phyloP scores from a whole-genome alignment of 1,139 yeast genomes.

The Yamadazyma pseudoaaseri region DNA sequence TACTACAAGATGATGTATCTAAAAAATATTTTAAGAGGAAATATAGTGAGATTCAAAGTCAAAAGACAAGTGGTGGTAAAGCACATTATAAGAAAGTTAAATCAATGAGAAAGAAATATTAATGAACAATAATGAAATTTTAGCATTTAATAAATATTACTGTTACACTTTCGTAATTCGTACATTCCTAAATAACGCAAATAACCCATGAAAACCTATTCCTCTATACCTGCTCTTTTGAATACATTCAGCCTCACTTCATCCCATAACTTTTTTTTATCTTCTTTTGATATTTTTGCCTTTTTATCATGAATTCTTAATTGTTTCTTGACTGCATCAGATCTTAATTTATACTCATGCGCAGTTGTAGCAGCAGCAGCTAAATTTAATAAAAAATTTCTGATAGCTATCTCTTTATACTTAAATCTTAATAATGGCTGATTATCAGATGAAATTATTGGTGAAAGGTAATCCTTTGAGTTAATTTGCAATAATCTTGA shows the following conservation, averaged over 20 bases:
- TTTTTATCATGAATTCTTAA: constrained; percentile 26
- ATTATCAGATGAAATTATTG: constrained; percentile 26
- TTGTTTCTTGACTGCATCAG: constrained; percentile 32
- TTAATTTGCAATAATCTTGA: constrained; percentile 44
- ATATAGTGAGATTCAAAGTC: constrained; percentile 72
- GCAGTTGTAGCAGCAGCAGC: constrained; percentile 59
- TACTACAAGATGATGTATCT: constrained; percentile 70
- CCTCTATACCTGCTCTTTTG: constrained; percentile 47
- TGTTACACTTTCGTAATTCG: no score
- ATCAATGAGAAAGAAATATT: constrained; percentile 58
- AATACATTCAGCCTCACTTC: constrained; percentile 49
- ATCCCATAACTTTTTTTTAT: constrained; percentile 49
- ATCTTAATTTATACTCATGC: constrained; percentile 44
- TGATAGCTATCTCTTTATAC: constrained; percentile 46
- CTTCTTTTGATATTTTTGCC: constrained; percentile 39
- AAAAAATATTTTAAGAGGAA: constrained; percentile 81
- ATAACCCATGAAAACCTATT: no score
- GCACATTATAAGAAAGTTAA: constrained; percentile 65
- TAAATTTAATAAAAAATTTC: constrained; percentile 50
- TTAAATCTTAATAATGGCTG: constrained; percentile 34
- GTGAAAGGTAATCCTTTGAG: constrained; percentile 21
- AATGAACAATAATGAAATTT: constrained; percentile 6
- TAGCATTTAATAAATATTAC: no score
- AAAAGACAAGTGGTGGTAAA: constrained; percentile 75
- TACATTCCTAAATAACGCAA: no score